phyloP scores from a whole-genome alignment of 2,329 filamentous ascomycete species.

The Akanthomyces uredinophilus region DNA sequence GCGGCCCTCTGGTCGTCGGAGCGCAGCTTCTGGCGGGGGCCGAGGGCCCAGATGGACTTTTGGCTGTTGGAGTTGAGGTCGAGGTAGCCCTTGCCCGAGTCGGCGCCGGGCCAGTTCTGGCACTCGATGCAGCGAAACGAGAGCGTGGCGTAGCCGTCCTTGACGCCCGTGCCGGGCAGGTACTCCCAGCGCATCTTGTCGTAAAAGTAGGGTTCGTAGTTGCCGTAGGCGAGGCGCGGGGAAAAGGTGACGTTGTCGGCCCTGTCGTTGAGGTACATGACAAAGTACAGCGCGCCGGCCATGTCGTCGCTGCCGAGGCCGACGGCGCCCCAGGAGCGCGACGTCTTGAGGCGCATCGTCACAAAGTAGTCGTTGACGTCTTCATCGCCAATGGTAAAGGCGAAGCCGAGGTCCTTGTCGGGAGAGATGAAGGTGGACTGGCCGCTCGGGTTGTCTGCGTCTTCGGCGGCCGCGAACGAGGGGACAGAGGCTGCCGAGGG shows the following conservation, averaged over 20 bases:
- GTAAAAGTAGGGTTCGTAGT: conserved; percentile 48
- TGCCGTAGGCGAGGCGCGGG: conserved; percentile 44
- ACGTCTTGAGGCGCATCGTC: conserved; percentile 43
- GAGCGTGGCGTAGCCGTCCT: conserved; percentile 42
- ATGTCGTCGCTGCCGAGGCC: conserved; percentile 50
- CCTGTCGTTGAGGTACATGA: conserved; percentile 46
- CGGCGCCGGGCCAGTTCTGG: conserved; percentile 39
- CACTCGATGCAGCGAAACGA: conserved; percentile 48
- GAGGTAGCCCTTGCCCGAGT: conserved; percentile 36
- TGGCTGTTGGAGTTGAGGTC: conserved; percentile 44
- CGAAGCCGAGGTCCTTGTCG: conserved; percentile 42
- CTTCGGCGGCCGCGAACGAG: conserved; percentile 22
- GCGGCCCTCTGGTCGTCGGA: conserved; percentile 39
- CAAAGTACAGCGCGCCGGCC: conserved; percentile 47
- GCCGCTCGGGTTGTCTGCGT: conserved; percentile 24
- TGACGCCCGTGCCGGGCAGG: conserved; percentile 43
- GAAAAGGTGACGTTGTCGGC: conserved; percentile 51
- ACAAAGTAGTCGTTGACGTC: conserved; percentile 47
- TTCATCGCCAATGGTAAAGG: conserved; percentile 44
- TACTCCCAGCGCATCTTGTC: conserved; percentile 38
- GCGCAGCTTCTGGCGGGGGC: conserved; percentile 39
- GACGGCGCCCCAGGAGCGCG: conserved; percentile 48
- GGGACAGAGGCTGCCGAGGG: conserved; percentile 16
- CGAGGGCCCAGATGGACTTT: conserved; percentile 52
- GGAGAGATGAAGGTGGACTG: conserved; percentile 42